Percentiles rank a stretch among this genome's conserved stretches.
Evolutionary conservation across 1,284 basidiomycete species (phyloP).

Genomic region (Trichosporon ovoides): DNA sequence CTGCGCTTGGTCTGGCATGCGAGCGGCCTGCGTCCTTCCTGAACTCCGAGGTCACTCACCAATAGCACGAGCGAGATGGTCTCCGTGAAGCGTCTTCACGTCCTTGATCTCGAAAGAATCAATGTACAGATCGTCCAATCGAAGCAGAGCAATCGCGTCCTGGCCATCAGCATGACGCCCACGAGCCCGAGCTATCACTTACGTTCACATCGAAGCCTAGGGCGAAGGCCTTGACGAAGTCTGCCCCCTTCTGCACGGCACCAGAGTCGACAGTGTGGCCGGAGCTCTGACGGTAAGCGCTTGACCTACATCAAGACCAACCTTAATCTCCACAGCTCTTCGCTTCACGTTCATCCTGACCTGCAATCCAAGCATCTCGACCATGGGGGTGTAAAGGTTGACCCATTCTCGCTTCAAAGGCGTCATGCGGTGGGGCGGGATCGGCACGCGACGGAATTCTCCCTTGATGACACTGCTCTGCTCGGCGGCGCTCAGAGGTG

Average conservation of each 20-base stretch:
- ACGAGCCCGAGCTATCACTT: not conserved
- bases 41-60: slow-evolving; percentile 57
- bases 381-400: slow-evolving; percentile 91
- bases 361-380: slow-evolving; percentile 88
- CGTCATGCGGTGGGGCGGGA: slow-evolving; percentile 95
- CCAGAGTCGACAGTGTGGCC: slow-evolving; percentile 88
- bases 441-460: slow-evolving; percentile 74
- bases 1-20: no score
- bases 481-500: slow-evolving; percentile 35
- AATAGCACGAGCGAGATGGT: slow-evolving; percentile 92
- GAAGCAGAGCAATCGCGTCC: slow-evolving; percentile 91
- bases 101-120: slow-evolving; percentile 99
- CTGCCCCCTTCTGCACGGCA: slow-evolving; percentile 92
- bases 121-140: slow-evolving; percentile 93
- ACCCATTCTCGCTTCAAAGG: slow-evolving; percentile 97
- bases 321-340: slow-evolving; percentile 84
- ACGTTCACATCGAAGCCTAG: slow-evolving; percentile 80
- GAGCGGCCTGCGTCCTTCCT: no score
- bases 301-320: slow-evolving; percentile 50
- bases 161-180: slow-evolving; percentile 43
- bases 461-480: slow-evolving; percentile 54
- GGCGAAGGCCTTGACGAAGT: slow-evolving; percentile 93
- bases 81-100: slow-evolving; percentile 94
- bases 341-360: slow-evolving; percentile 93
- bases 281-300: slow-evolving; percentile 65